These are phyloP conservation scores for Aspergillus thermomutatus DNA, from an alignment of 2,329 filamentous ascomycete species.

Conservation along the genomic window DNA sequence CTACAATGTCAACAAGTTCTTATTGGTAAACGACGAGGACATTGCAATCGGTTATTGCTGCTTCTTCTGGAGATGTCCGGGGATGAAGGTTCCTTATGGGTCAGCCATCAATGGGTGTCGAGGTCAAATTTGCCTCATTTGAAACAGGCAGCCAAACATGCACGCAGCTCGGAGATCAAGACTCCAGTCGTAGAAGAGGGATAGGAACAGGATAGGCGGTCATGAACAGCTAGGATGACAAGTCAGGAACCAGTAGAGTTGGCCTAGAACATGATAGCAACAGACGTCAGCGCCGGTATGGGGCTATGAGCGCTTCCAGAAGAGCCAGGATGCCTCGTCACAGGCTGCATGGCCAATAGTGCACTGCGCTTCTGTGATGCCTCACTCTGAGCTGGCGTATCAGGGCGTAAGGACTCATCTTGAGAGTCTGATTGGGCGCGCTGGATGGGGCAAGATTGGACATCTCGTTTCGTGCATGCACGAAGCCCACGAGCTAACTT, in stretches of 20 bases:
- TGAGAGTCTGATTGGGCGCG: neutral
- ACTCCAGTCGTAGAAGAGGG: neutral
- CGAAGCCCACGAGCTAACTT: neutral
- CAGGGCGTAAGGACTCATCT: neutral
- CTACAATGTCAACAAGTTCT: neutral
- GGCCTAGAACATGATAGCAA: neutral
- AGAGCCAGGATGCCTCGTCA: neutral
- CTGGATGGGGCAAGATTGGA: neutral
- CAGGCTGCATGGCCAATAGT: neutral
- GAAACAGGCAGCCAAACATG: neutral
- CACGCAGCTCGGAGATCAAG: neutral
- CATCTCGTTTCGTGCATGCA: neutral
- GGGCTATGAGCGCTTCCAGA: neutral
- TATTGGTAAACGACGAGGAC: neutral
- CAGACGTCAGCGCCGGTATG: neutral
- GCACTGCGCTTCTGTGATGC: neutral
- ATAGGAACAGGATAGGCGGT: neutral
- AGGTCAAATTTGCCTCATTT: neutral
- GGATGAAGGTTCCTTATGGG: neutral
- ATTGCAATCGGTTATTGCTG: neutral
- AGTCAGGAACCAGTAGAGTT: neutral
- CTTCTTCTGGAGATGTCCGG: neutral
- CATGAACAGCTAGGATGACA: neutral
- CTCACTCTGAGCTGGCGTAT: neutral
- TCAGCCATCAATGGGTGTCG: neutral